These are phyloP conservation scores for Calocybe cyanea DNA, from an alignment of 768 basidiomycete genomes.

Conservation along the genomic window DNA sequence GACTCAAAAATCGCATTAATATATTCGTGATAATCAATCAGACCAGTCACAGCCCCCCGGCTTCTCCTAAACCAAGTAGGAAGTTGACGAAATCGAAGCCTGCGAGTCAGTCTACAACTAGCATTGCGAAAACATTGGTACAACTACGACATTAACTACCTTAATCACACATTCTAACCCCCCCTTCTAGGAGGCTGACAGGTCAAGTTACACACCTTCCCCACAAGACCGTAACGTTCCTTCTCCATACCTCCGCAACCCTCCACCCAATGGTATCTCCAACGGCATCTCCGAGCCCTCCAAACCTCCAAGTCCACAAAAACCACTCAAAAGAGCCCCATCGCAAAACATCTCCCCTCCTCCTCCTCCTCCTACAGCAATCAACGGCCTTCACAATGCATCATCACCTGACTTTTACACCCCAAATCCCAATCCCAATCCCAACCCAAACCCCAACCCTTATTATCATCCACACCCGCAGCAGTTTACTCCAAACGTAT, in stretches of 20 bases:
- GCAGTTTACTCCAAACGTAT: constrained; percentile 4
- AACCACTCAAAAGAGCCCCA: constrained; percentile 1
- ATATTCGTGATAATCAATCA: too few relatives aligned
- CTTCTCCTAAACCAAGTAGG: constrained; percentile 13
- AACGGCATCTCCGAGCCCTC: constrained; percentile 5
- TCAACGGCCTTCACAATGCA: too few relatives aligned
- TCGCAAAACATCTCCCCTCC: constrained; percentile 2
- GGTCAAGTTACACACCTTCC: neutral
- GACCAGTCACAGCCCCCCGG: constrained; percentile 10
- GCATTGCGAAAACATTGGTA: constrained; percentile 11
- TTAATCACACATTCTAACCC: constrained; percentile 8
- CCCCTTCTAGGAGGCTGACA: neutral
- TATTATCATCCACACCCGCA: constrained; percentile 2
- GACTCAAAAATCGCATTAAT: too few relatives aligned
- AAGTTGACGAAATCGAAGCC: constrained; percentile 12
- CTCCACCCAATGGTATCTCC: constrained; percentile 8
- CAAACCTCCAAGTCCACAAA: constrained; percentile 2
- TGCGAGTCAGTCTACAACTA: constrained; percentile 4
- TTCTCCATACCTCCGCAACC: too few relatives aligned
- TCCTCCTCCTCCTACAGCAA: too few relatives aligned
- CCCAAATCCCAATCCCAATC: neutral
- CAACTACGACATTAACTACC: constrained; percentile 1
- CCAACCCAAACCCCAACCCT: neutral
- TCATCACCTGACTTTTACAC: too few relatives aligned
- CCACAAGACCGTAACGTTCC: neutral